phyloP scores from a whole-genome alignment of 1,139 yeast species.

The Suhomyces kunorum region DNA sequence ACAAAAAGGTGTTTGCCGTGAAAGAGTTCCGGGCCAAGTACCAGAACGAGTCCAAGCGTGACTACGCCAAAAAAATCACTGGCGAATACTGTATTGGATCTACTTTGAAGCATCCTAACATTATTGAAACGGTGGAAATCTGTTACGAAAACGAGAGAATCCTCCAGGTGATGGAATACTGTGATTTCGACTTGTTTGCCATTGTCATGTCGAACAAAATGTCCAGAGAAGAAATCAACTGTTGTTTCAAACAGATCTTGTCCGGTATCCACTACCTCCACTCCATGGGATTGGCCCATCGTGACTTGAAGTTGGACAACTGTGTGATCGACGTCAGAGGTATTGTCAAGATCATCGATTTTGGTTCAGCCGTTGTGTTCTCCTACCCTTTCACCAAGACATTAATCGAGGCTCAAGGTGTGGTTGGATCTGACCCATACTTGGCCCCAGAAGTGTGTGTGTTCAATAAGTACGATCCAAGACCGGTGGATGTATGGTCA shows the following conservation, averaged over 20 bases:
- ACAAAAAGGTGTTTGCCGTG: slow-evolving; percentile 80
- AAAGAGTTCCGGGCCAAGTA: slow-evolving; percentile 85
- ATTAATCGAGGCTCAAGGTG: slow-evolving; percentile 80
- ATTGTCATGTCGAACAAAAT: slow-evolving; percentile 94
- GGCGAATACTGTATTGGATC: slow-evolving; percentile 96
- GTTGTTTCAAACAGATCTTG: slow-evolving; percentile 86
- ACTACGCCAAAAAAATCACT: slow-evolving; percentile 89
- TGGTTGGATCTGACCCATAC: slow-evolving; percentile 93
- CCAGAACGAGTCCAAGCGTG: slow-evolving; percentile 75
- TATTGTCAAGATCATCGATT: slow-evolving; percentile 86
- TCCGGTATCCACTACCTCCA: slow-evolving; percentile 83
- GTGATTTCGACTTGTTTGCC: slow-evolving; percentile 90
- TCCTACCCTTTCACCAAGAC: slow-evolving; percentile 85
- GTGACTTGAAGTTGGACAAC: slow-evolving; percentile 90
- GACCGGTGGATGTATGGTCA: slow-evolving; percentile 96
- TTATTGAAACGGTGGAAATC: slow-evolving; percentile 88
- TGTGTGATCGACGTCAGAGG: slow-evolving; percentile 87
- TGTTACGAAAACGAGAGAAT: slow-evolving; percentile 87
- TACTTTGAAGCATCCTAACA: slow-evolving; percentile 85
- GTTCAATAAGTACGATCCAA: slow-evolving; percentile 78
- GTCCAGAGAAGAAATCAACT: slow-evolving; percentile 81
- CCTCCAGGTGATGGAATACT: slow-evolving; percentile 92
- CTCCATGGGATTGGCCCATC: slow-evolving; percentile 84
- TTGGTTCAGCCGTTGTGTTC: slow-evolving; percentile 92
- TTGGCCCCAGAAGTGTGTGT: slow-evolving; percentile 93